Evolutionary conservation across 2,329 filamentous ascomycete species (phyloP), one percentile per base, ranked within the genome.

Genomic region (Pezizomycotina sp.): DNA sequence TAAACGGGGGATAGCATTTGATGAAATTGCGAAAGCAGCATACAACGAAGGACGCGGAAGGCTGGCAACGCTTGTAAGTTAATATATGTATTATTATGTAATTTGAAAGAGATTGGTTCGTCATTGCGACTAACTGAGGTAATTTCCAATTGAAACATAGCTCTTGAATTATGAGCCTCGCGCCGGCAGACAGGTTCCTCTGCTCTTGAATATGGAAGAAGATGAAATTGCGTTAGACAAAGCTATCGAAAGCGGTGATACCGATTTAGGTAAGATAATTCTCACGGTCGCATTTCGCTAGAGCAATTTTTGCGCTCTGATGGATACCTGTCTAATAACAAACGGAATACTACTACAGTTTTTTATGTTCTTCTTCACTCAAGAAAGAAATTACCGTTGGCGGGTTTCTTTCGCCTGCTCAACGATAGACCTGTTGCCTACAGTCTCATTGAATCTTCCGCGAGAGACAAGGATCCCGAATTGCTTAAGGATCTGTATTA

Each of bases 401-500:
- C 86, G 1, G 76, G 71, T 21, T 98, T 98, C 63, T 95, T 98
- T 65, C 74, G 83, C 31, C 76, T 77, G 29, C 82, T 95, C 59
- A 93, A 84, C 56, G 71, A 68, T 34, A 73, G 84, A 1, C 83
- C 86, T 0, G 68, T 81, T 16, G 89, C 89, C 3, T 83, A 81
- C 2, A 81, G 89, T 0, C 68, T 98, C 7, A 80, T 98, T 15
- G 89, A 98, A 57, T 70, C 82, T 2, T 77, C 76, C 0, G 86
- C 89, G 0, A 64, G 68, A 32, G 72, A 80, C 32, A 77, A 92
- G 51, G 83, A 92, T 50, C 67, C 70, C 1, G 73, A 78, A 35
- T 58, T 98, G 14, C 69, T 98, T 16, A 98, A 95, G 53, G 89
- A 95, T 53, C 64, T 98, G 3, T 98, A 89, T 60, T 98, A 98